Percentiles rank a stretch among this genome's conserved stretches.
phyloP scores from a whole-genome alignment of 1,139 yeast genomes.

The Blastobotrys petasosporus region DNA sequence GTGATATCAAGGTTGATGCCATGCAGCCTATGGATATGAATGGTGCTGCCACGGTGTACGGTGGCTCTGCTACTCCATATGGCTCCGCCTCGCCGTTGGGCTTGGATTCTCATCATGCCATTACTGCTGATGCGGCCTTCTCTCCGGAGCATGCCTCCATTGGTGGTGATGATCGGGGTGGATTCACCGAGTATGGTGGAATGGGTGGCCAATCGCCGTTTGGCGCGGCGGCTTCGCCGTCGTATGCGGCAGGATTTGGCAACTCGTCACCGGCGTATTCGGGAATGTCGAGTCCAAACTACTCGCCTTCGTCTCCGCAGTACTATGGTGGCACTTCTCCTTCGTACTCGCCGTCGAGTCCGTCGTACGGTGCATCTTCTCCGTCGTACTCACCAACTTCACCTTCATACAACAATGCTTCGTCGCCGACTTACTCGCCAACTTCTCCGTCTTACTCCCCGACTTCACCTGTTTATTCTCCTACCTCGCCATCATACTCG shows the following conservation, averaged over 20 bases:
- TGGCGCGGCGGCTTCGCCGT: slow-evolving; percentile 60
- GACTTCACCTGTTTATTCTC: slow-evolving; percentile 52
- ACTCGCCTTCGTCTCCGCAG: slow-evolving; percentile 63
- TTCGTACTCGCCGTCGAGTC: slow-evolving; percentile 64
- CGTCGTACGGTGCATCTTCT: slow-evolving; percentile 64
- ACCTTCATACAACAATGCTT: slow-evolving; percentile 64
- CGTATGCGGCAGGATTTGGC: slow-evolving; percentile 51
- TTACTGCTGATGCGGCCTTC: slow-evolving; percentile 68
- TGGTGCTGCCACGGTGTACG: slow-evolving; percentile 35
- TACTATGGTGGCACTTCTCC: slow-evolving; percentile 68
- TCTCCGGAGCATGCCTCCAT: slow-evolving; percentile 85
- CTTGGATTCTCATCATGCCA: slow-evolving; percentile 42
- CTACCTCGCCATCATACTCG: slow-evolving; percentile 64
- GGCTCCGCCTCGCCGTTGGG: slow-evolving; percentile 70
- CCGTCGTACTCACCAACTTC: slow-evolving; percentile 59
- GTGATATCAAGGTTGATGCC: slow-evolving; percentile 30
- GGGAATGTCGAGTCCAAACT: slow-evolving; percentile 62
- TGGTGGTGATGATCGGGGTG: slow-evolving; percentile 75
- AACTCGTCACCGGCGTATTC: slow-evolving; percentile 59
- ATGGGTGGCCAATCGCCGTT: slow-evolving; percentile 29
- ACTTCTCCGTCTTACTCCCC: slow-evolving; percentile 69
- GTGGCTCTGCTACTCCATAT: slow-evolving; percentile 94
- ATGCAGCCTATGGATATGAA: slow-evolving; percentile 31
- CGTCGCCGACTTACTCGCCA: slow-evolving; percentile 71
- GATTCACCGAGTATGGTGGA: slow-evolving; percentile 84